Percentiles rank a stretch among this genome's conserved stretches.
These are phyloP conservation scores for Pythium scleroteichum DNA, from an alignment of 352 stramenopile genomes.

Conservation along the genomic window DNA sequence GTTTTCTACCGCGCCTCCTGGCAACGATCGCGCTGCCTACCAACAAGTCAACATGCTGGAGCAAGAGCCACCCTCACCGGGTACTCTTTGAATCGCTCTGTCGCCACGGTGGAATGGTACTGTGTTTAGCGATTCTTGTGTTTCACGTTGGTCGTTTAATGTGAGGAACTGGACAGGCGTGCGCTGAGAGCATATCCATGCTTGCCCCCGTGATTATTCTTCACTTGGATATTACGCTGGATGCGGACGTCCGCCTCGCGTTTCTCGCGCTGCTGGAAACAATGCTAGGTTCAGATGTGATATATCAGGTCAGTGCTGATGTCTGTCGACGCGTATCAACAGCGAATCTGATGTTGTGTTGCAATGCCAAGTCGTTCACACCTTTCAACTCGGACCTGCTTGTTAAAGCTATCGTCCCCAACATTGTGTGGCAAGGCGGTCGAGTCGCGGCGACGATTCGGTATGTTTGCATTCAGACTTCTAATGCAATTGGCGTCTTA, in stretches of 20 bases:
- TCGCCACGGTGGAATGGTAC: constrained; percentile 58
- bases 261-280: constrained; percentile 87
- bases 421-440: constrained; percentile 89
- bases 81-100: constrained; percentile 82
- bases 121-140: background rate
- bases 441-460: constrained; percentile 85
- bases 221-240: constrained; percentile 63
- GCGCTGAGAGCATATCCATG: constrained; percentile 51
- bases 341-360: too few relatives aligned
- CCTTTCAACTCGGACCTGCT: constrained; percentile 61
- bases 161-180: constrained; percentile 39
- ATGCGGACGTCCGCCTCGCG: constrained; percentile 73
- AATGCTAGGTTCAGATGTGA: constrained; percentile 61
- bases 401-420: constrained; percentile 83
- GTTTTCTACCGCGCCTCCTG: constrained; percentile 57
- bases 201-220: constrained; percentile 65
- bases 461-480: constrained; percentile 25
- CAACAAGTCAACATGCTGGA: constrained; percentile 44
- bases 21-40: constrained; percentile 50
- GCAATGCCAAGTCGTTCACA: constrained; percentile 53
- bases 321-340: background rate
- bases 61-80: constrained; percentile 57
- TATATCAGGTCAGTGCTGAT: constrained; percentile 44
- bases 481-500: too few relatives aligned
- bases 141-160: background rate